Percentiles rank a stretch among this genome's conserved stretches.
phyloP scores from a whole-genome alignment of 2,329 filamentous ascomycete genomes.

The Westerdykella aurantiaca region DNA sequence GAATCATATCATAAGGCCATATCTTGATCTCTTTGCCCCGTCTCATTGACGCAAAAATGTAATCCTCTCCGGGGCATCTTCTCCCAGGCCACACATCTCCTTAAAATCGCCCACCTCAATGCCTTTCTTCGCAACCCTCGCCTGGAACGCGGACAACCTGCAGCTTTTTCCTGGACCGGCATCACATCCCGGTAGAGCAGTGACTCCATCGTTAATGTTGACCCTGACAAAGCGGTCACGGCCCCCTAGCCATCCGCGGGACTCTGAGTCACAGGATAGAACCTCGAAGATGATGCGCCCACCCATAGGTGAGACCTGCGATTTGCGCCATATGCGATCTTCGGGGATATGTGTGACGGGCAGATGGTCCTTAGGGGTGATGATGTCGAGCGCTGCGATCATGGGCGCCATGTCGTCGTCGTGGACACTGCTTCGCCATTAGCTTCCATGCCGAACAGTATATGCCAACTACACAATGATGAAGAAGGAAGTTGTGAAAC shows the following conservation, averaged over 20 bases:
- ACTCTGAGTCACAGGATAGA: slow-evolving; percentile 34
- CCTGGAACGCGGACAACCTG: slow-evolving; percentile 41
- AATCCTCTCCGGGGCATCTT: slow-evolving; percentile 39
- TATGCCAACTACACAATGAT: not conserved
- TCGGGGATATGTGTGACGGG: slow-evolving; percentile 43
- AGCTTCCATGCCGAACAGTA: not conserved
- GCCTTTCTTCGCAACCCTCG: slow-evolving; percentile 38
- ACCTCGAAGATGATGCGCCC: slow-evolving; percentile 52
- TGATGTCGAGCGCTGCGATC: slow-evolving; percentile 48
- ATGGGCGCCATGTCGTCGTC: slow-evolving; percentile 55
- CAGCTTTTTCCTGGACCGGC: slow-evolving; percentile 47
- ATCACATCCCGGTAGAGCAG: slow-evolving; percentile 45
- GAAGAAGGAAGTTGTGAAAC: slow-evolving; percentile 1
- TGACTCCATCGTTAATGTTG: slow-evolving; percentile 54
- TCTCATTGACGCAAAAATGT: slow-evolving; percentile 46
- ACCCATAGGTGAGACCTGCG: slow-evolving; percentile 54
- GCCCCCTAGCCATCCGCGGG: not conserved
- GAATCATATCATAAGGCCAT: too few species aligned
- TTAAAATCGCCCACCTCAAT: slow-evolving; percentile 45
- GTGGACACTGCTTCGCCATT: slow-evolving; percentile 40
- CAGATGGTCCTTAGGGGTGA: slow-evolving; percentile 41
- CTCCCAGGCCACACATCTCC: slow-evolving; percentile 43
- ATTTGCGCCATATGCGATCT: slow-evolving; percentile 50
- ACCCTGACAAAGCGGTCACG: slow-evolving; percentile 44
- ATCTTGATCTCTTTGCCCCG: too few species aligned